phyloP scores from a whole-genome alignment of 805 yeast species.

The Trichomonascus vanleenenianus region DNA sequence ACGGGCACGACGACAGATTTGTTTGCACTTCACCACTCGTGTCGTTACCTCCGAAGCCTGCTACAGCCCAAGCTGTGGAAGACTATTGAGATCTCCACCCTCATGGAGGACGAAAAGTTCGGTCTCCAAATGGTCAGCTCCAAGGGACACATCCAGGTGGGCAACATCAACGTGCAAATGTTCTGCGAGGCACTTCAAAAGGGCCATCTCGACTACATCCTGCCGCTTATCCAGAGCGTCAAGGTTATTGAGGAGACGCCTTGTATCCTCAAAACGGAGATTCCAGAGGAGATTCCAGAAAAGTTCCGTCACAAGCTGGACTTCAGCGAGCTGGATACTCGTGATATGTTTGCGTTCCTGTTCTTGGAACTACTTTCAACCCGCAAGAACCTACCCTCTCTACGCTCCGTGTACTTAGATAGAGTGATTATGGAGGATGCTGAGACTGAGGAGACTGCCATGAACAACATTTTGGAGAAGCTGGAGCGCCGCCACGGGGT shows the following conservation, averaged over 20 bases:
- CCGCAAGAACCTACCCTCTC: neutral
- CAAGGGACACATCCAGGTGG: neutral
- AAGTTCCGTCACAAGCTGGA: neutral
- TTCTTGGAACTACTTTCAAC: neutral
- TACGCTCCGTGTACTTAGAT: neutral
- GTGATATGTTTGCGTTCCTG: neutral
- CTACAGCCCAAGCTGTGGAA: neutral
- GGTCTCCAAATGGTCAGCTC: neutral
- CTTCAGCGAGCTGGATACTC: neutral
- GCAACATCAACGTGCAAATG: conserved; percentile 1
- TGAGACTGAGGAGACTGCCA: neutral
- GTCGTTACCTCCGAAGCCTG: neutral
- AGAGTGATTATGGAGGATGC: neutral
- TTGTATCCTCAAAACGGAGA: neutral
- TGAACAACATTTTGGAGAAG: neutral
- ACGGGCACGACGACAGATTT: neutral
- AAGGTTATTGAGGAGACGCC: neutral
- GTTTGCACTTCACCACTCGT: neutral
- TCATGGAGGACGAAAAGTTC: neutral
- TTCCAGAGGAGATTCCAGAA: neutral
- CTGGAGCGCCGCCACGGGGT: neutral
- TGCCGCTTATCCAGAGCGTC: neutral
- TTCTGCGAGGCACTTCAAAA: neutral
- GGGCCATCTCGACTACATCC: neutral
- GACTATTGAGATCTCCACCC: neutral